Conservation (phyloP, 495 filamentous ascomycete species). For the Trichoderma parareesei region DNA sequence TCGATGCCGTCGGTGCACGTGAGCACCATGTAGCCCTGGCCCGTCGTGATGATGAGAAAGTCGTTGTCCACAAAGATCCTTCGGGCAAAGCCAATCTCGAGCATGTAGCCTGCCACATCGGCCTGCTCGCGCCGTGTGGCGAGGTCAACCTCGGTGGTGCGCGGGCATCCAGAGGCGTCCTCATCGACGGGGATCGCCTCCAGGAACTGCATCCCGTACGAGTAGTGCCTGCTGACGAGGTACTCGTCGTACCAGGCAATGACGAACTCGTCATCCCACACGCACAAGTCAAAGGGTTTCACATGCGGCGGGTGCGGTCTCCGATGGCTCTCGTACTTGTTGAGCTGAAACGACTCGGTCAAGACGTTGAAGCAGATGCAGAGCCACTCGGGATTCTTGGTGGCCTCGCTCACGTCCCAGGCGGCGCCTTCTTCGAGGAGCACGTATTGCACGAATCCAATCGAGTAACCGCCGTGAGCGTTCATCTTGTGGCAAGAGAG, state of each 20-base stretch:
- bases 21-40: conserved; percentile 1
- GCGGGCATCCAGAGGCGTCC: not conserved
- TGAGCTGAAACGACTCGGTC: not conserved
- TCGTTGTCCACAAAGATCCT: not conserved
- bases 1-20: not conserved
- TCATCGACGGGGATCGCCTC: not conserved
- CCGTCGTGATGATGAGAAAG: not conserved
- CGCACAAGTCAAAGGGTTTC: not conserved
- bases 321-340: not conserved
- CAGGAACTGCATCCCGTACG: not conserved
- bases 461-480: not conserved
- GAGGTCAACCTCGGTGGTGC: not conserved
- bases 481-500: not conserved
- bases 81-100: not conserved
- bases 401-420: not conserved
- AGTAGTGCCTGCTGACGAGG: not conserved
- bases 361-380: not conserved
- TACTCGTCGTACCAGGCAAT: conserved; percentile 5
- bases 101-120: not conserved
- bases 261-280: not conserved
- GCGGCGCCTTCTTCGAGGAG: not conserved
- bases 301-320: not conserved
- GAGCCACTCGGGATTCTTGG: not conserved
- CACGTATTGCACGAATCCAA: not conserved
- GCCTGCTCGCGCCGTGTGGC: not conserved